A percentile compares a stretch with the other conserved stretches of the same genome.
These are phyloP conservation scores for Oxyria digyna DNA, from an alignment of 148 eudicot genomes.

Conservation along the genomic window DNA sequence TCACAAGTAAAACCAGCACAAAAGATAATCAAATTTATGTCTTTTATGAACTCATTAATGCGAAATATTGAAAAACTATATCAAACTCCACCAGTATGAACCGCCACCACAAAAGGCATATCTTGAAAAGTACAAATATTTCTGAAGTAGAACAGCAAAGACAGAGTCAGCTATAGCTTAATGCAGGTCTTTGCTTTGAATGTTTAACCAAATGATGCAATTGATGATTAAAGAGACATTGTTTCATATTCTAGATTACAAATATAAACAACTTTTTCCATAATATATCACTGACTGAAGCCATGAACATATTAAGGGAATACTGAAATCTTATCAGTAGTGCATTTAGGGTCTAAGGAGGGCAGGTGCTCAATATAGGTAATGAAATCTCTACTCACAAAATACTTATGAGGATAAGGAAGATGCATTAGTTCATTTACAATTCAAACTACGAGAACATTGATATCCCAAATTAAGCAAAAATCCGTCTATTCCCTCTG, in stretches of 20 bases:
- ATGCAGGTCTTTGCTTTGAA: background rate
- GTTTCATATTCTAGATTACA: background rate
- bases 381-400: background rate
- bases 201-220: background rate
- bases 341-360: background rate
- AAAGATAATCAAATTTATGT: background rate
- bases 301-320: background rate
- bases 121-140: background rate
- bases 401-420: background rate
- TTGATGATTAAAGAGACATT: background rate
- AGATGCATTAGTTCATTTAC: background rate
- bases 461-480: background rate
- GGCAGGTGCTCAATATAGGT: background rate
- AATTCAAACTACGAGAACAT: background rate
- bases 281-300: background rate
- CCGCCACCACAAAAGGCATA: background rate
- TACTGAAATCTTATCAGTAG: background rate
- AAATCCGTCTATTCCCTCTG: background rate
- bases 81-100: background rate
- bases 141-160: background rate
- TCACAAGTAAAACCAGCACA: background rate
- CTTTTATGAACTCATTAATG: background rate
- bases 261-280: background rate
- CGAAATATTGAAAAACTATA: background rate
- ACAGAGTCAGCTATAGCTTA: background rate